phyloP scores from a whole-genome alignment of 164 flowering plant genomes.

The Santalum album region DNA sequence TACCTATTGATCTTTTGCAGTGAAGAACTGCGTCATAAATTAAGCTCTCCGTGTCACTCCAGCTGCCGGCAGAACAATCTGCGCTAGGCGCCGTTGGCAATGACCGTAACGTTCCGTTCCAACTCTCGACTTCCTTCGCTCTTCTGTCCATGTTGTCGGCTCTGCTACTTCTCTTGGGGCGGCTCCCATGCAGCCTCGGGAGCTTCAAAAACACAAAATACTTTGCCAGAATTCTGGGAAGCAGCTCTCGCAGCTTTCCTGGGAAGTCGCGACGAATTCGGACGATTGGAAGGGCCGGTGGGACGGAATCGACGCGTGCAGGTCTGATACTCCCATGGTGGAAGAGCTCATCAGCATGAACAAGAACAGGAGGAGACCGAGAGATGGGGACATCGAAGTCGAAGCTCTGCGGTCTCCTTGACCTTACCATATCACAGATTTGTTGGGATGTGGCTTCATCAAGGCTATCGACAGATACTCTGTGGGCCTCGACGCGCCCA shows the following conservation, averaged over 20 bases:
- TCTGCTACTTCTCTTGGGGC: slow-evolving; percentile 9
- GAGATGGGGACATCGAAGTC: slow-evolving; percentile 19
- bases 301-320: too few species aligned
- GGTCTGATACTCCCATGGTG: slow-evolving; percentile 39
- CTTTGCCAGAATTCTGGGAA: slow-evolving; percentile 18
- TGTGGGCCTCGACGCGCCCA: slow-evolving; percentile 8
- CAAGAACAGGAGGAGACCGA: slow-evolving; percentile 13
- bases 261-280: slow-evolving; percentile 6
- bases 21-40: slow-evolving; percentile 65
- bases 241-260: slow-evolving; percentile 19
- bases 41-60: slow-evolving; percentile 33
- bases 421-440: not conserved
- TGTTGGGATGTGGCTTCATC: slow-evolving; percentile 1
- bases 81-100: slow-evolving; percentile 18
- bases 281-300: slow-evolving; percentile 1
- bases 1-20: slow-evolving; percentile 61
- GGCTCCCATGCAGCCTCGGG: slow-evolving; percentile 4
- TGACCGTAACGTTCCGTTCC: slow-evolving; percentile 8
- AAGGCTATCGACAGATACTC: slow-evolving; percentile 11
- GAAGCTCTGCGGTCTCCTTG: slow-evolving; percentile 20
- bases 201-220: slow-evolving; percentile 21
- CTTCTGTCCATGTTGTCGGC: slow-evolving; percentile 25
- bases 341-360: slow-evolving; percentile 51
- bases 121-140: slow-evolving; percentile 13
- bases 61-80: slow-evolving; percentile 10